Conservation (phyloP, 306 rosid species). For the Inga laurina region DNA sequence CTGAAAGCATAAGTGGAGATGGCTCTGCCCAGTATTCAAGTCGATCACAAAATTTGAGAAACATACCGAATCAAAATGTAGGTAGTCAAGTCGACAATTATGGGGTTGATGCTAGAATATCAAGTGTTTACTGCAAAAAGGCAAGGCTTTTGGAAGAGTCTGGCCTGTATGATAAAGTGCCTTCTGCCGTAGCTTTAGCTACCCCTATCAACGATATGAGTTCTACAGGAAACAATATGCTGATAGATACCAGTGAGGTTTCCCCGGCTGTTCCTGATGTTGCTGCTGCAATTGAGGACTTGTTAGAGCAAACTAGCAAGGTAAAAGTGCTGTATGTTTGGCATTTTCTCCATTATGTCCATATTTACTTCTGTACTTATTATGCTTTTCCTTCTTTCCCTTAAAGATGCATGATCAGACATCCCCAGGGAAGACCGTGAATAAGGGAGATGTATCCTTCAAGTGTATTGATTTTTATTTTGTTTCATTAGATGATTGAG, state of each 20-base stretch:
- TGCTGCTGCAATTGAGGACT: slow-evolving; percentile 94
- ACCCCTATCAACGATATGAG: slow-evolving; percentile 41
- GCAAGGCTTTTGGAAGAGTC: slow-evolving; percentile 69
- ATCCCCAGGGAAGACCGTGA: slow-evolving; percentile 58
- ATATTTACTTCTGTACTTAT: slow-evolving; percentile 32
- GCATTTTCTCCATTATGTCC: slow-evolving; percentile 13
- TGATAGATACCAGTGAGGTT: slow-evolving; percentile 41
- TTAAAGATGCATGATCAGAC: slow-evolving; percentile 76
- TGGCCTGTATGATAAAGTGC: slow-evolving; percentile 35
- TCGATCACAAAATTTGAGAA: slow-evolving; percentile 49
- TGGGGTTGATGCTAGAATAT: slow-evolving; percentile 39
- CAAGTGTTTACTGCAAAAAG: slow-evolving; percentile 57
- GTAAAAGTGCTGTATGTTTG: slow-evolving; percentile 46
- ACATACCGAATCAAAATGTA: slow-evolving; percentile 30
- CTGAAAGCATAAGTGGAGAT: slow-evolving; percentile 50
- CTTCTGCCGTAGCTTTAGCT: slow-evolving; percentile 39
- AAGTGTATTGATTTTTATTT: slow-evolving; percentile 17
- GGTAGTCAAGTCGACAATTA: slow-evolving; percentile 37
- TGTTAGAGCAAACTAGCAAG: slow-evolving; percentile 94
- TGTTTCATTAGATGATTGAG: slow-evolving; percentile 23
- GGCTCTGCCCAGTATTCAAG: slow-evolving; percentile 57
- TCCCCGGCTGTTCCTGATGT: slow-evolving; percentile 80
- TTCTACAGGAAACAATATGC: slow-evolving; percentile 42
- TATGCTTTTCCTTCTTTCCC: slow-evolving; percentile 29
- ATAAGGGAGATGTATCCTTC: slow-evolving; percentile 73